phyloP scores from a whole-genome alignment of 1,139 yeast genomes.

The Taphrina communis region DNA sequence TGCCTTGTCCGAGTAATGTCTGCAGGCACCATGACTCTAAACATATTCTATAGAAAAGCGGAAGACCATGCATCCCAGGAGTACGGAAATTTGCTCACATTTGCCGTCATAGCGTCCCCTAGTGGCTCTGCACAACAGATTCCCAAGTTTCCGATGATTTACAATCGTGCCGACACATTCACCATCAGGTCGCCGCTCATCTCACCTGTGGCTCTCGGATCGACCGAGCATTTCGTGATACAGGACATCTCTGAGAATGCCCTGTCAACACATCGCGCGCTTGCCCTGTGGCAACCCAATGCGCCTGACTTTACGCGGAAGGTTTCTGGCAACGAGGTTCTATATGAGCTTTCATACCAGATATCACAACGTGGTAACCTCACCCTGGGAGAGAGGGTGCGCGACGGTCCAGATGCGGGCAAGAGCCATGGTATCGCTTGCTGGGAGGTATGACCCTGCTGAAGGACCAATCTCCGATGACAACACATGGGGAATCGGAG shows the following conservation, averaged over 20 bases:
- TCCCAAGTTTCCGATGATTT: conserved; percentile 2
- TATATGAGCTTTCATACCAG: neutral
- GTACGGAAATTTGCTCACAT: neutral
- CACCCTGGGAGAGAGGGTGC: neutral
- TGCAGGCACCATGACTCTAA: neutral
- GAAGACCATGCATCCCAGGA: neutral
- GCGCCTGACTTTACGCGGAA: neutral
- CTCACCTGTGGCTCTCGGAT: neutral
- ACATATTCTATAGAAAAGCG: neutral
- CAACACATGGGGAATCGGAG: neutral
- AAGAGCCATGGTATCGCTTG: conserved; percentile 1
- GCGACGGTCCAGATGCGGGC: neutral
- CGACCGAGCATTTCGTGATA: conserved; percentile 2
- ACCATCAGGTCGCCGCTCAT: conserved; percentile 10
- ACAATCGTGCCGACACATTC: neutral
- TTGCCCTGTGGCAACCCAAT: neutral
- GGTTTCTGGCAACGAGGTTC: neutral
- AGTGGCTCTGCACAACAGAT: neutral
- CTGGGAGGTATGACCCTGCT: neutral
- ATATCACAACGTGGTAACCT: neutral
- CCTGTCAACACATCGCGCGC: neutral
- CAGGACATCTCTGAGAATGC: conserved; percentile 15
- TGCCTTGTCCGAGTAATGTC: conserved; percentile 2
- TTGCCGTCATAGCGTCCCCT: conserved; percentile 7
- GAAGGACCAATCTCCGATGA: neutral